Evolutionary conservation across 139 green algal genomes (phyloP), one percentile per base, ranked within the genome.

Genomic region (Mesostigma viride): DNA sequence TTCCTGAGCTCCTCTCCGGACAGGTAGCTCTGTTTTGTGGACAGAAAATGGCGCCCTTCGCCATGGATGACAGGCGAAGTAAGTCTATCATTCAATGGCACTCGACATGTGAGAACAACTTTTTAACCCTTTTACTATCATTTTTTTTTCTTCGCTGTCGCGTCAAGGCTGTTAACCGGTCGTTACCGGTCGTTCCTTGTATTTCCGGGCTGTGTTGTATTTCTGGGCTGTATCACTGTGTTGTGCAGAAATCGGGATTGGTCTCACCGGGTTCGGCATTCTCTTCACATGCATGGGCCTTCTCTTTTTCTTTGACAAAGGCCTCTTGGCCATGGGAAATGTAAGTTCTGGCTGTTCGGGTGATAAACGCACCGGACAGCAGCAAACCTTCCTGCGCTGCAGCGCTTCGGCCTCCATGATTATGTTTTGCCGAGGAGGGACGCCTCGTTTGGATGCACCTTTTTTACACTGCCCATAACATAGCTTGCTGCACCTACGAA

Each of bases 311-410:
- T 97, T 98, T 74, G 92, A 98, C 70, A 85, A 83, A 36, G 90
- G 88, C 0, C 79, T 98, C 4, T 82, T 98, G 14, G 88, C 92
- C 2, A 96, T 98, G 87, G 92, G 92, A 2, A 98, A 97, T 59
- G 88, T 97, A 47, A 65, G 61, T 24, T 14, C 65, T n/a, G n/a
- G n/a, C 36, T 24, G 11, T 62, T 8, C n/a, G 26, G 33, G 20
- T 30, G 5, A 17, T 17, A 62, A 26, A 27, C 22, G 11, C n/a
- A 6, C 14, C 30, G 14, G 30, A 3, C 4, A 26, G 26, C 26
- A 4, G 20, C 8, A 5, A n/a, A 6, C 5, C 5, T 24, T 26
- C 14, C 14, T 36, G 58, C 58, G 8, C 58, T n/a, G 58, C 14
- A 11, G 5, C 5, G 11, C 5, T n/a, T 65, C 8, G 20, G 17